phyloP scores from a whole-genome alignment of 176 grass and related monocot species.

The Avena eriantha region DNA sequence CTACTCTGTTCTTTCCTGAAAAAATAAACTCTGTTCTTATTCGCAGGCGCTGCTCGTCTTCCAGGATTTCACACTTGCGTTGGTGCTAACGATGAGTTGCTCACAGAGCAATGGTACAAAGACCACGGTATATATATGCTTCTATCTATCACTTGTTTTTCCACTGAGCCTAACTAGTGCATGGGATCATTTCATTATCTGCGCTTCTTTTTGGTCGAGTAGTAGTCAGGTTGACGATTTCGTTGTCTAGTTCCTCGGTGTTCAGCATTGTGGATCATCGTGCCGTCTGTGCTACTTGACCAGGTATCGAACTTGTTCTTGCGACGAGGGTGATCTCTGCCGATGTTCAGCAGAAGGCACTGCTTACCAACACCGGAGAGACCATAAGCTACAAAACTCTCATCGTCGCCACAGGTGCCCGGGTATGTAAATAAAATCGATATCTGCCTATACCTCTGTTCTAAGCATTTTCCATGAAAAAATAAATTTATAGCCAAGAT shows the following conservation, averaged over 20 bases:
- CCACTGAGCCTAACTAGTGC: background rate
- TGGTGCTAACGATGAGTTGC: slow-evolving; percentile 65
- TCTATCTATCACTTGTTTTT: background rate
- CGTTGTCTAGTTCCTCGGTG: background rate
- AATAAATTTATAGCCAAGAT: background rate
- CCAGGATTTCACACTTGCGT: slow-evolving; percentile 91
- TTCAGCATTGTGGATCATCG: slow-evolving; percentile 17
- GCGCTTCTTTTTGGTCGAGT: slow-evolving; percentile 12
- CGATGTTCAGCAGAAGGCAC: slow-evolving; percentile 61
- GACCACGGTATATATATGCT: slow-evolving; percentile 64
- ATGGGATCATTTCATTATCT: background rate
- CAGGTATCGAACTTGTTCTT: slow-evolving; percentile 87
- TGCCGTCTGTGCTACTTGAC: background rate
- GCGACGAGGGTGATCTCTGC: slow-evolving; percentile 59
- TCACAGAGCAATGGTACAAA: slow-evolving; percentile 77
- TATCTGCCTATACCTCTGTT: background rate
- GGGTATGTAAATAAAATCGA: slow-evolving; percentile 49
- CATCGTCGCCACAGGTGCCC: slow-evolving; percentile 85
- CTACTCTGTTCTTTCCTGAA: background rate
- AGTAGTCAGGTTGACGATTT: background rate
- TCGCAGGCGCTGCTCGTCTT: slow-evolving; percentile 64
- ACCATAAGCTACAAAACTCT: slow-evolving; percentile 79
- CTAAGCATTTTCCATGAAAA: background rate
- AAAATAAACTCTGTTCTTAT: background rate
- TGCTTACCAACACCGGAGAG: slow-evolving; percentile 60